These are phyloP conservation scores for Claviceps sorghi DNA, from an alignment of 2,329 filamentous ascomycete genomes.

Conservation along the genomic window DNA sequence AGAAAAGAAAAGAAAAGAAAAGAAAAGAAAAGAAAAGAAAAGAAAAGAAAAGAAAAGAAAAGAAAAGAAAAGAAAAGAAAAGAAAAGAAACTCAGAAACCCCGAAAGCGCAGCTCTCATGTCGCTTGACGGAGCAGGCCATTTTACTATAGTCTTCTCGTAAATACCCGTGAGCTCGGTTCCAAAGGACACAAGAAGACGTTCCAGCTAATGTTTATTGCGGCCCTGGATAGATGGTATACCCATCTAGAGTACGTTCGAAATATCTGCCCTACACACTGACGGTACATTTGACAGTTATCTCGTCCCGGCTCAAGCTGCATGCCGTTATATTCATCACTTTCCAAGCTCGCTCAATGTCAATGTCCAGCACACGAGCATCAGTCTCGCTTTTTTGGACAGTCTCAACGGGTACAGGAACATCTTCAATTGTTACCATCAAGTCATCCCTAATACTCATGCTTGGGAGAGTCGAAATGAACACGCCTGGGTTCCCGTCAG, in stretches of 20 bases:
- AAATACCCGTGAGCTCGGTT: too few species aligned
- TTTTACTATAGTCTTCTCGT: too few species aligned
- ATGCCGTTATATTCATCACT: conserved; percentile 38
- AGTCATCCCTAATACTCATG: conserved; percentile 45
- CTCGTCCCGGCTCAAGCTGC: neutral
- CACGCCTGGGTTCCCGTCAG: conserved; percentile 32
- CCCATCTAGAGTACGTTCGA: neutral
- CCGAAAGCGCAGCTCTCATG: too few species aligned
- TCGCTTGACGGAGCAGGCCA: too few species aligned
- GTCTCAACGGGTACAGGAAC: conserved; percentile 52
- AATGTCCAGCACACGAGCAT: conserved; percentile 53
- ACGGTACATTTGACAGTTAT: neutral
- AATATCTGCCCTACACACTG: neutral
- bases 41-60: too few species aligned
- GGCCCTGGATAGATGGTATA: neutral
- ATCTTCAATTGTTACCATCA: conserved; percentile 63
- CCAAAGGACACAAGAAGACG: neutral
- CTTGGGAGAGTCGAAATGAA: conserved; percentile 58
- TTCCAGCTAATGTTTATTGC: neutral
- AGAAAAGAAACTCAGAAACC: too few species aligned
- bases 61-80: neutral
- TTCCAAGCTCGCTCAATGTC: conserved; percentile 68
- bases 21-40: neutral
- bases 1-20: neutral
- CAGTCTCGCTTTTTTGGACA: conserved; percentile 40